These are phyloP conservation scores for Arabidopsis arenosa DNA, from an alignment of 345 rosid genomes.

Conservation along the genomic window DNA sequence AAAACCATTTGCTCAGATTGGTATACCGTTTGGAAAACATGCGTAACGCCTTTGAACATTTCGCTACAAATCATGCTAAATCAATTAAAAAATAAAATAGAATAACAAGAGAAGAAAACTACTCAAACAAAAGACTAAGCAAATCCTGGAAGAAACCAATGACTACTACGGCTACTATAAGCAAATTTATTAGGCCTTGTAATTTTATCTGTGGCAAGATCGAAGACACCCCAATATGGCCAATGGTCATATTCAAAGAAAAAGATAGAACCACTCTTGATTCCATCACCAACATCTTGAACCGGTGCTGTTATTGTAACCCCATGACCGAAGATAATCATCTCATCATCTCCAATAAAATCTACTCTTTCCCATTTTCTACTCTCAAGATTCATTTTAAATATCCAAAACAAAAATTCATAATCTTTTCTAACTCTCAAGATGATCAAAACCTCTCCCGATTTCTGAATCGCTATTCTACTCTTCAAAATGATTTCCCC, in stretches of 20 bases:
- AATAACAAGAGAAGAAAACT: neutral
- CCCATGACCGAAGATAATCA: neutral
- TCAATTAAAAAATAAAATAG: too few species aligned
- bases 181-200: neutral
- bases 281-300: conserved; percentile 1
- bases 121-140: neutral
- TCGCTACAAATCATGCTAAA: too few species aligned
- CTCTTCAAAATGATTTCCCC: neutral
- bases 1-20: too few species aligned
- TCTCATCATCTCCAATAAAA: conserved; percentile 20
- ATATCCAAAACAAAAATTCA: neutral
- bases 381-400: conserved; percentile 17
- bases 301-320: neutral
- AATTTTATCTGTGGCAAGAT: neutral
- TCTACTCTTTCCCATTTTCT: conserved; percentile 11
- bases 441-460: neutral
- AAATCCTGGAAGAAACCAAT: conserved; percentile 20
- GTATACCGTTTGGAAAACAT: too few species aligned
- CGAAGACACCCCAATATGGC: neutral
- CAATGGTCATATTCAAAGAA: neutral
- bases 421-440: neutral
- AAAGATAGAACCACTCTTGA: conserved; percentile 13
- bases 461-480: neutral
- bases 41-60: too few species aligned
- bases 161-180: neutral